Evolutionary conservation across 805 yeast species (phyloP).

Genomic region (Candida taoyuanica): DNA sequence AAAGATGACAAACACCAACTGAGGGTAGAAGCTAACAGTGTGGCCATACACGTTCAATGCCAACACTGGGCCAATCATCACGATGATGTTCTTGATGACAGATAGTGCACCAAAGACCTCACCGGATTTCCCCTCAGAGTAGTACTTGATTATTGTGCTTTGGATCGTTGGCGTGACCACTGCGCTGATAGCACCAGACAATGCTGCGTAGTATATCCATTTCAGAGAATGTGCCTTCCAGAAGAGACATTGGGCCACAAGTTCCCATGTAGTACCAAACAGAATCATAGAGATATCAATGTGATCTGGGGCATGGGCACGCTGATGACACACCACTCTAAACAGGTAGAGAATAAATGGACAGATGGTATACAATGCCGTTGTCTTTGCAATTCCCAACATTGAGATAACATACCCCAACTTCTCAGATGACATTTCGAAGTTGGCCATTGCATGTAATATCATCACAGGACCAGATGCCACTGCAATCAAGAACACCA

Average conservation of each 20-base stretch:
- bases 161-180: slow-evolving; percentile 54
- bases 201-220: slow-evolving; percentile 5
- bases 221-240: slow-evolving; percentile 28
- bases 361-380: slow-evolving; percentile 44
- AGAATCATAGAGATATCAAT: slow-evolving; percentile 40
- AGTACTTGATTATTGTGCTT: slow-evolving; percentile 56
- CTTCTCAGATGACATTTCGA: slow-evolving; percentile 48
- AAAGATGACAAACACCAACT: slow-evolving; percentile 29
- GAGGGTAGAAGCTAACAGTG: slow-evolving; percentile 37
- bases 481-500: slow-evolving; percentile 35
- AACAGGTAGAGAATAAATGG: slow-evolving; percentile 42
- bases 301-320: slow-evolving; percentile 44
- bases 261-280: slow-evolving; percentile 32
- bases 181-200: slow-evolving; percentile 38
- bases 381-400: slow-evolving; percentile 45
- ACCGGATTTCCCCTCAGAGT: slow-evolving; percentile 55
- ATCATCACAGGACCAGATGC: slow-evolving; percentile 40
- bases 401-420: slow-evolving; percentile 54
- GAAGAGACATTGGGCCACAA: slow-evolving; percentile 34
- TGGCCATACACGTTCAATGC: slow-evolving; percentile 44
- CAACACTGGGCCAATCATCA: slow-evolving; percentile 45
- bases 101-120: slow-evolving; percentile 72
- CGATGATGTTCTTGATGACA: slow-evolving; percentile 46
- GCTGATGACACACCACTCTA: slow-evolving; percentile 32
- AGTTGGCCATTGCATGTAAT: slow-evolving; percentile 49